Base-by-base conservation (phyloP, 73 alveolate genomes). In the Symbiodinium pilosum region DNA sequence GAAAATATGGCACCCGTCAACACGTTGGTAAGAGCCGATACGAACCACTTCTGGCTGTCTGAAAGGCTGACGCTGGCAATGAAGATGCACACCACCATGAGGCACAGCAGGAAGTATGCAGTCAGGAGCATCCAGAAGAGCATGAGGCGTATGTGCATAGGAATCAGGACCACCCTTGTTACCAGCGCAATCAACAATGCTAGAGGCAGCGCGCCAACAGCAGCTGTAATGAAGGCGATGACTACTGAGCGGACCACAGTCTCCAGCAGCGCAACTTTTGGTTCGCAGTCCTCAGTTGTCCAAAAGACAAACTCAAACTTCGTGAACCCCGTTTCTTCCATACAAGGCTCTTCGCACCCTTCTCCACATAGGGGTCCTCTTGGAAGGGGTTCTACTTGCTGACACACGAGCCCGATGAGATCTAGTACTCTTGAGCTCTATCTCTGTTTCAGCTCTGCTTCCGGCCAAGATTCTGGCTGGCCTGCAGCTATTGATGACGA, bases 71-170 rank as follows among this genome's bases (percentile, higher is more conserved):
- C 86, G 24, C 86, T 56, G 18, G 94, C 94, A 40, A 87, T 87
- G 86, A 87, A 87, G 34, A 87, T 87, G 94, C 86, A 39, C 18
- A 87, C 81, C 71, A 87, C 94, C 86, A 38, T 36, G 43, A 87
- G 11, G 69, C 94, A 87, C 12, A 54, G 43, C 42, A 59, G 47
- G 71, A 56, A 39, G 44, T 87, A 87, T 51, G 59, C 3, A 24
- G 2, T 4, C 9, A 59, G 85, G 54, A 54, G 32, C 9, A 43
- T 18, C 94, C 94, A 87, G 43, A 87, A 87, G 69, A 87, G 28
- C 9, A 54, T 44, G 38, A 52, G 64, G n/a, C 94, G 94, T 26
- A 56, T 34, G 18, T 30, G 5, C 64, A 38, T 2, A 3, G 84
- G 64, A 11, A 87, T 6, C 28, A 43, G 20, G 43, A 3, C 44